Percentiles rank a stretch among this genome's conserved stretches.
Conservation (phyloP, 805 yeast genomes). For the Myxozyma geophila region DNA sequence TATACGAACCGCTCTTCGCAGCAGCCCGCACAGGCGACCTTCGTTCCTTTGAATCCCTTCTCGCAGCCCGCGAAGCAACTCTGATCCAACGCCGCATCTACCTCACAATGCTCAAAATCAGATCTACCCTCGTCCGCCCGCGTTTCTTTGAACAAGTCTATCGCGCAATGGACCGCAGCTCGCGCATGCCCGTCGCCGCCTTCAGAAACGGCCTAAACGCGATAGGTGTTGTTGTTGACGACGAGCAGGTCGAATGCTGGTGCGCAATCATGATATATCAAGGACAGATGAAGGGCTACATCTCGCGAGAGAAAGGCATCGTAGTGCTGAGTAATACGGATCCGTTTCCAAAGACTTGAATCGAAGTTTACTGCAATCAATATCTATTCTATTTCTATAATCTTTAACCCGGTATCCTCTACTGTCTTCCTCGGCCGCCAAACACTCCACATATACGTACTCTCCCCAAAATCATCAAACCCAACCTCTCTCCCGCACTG, state of each 20-base stretch:
- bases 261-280: constrained; percentile 67
- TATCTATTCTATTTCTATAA: constrained; percentile 9
- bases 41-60: constrained; percentile 52
- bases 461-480: constrained; percentile 82
- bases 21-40: constrained; percentile 63
- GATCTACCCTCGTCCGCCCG: constrained; percentile 53
- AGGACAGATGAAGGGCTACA: constrained; percentile 74
- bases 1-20: constrained; percentile 55
- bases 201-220: constrained; percentile 53
- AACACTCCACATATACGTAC: constrained; percentile 51
- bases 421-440: constrained; percentile 35
- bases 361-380: neutral
- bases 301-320: constrained; percentile 74
- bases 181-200: constrained; percentile 48
- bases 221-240: constrained; percentile 38
- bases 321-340: constrained; percentile 74
- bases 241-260: constrained; percentile 68
- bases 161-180: constrained; percentile 39
- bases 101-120: constrained; percentile 58
- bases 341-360: constrained; percentile 61
- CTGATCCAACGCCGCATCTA: constrained; percentile 65
- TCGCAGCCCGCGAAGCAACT: constrained; percentile 53
- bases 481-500: constrained; percentile 62
- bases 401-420: constrained; percentile 2
- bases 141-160: constrained; percentile 55